These are phyloP conservation scores for Camelina neglecta DNA, from an alignment of 345 rosid genomes.

Conservation along the genomic window DNA sequence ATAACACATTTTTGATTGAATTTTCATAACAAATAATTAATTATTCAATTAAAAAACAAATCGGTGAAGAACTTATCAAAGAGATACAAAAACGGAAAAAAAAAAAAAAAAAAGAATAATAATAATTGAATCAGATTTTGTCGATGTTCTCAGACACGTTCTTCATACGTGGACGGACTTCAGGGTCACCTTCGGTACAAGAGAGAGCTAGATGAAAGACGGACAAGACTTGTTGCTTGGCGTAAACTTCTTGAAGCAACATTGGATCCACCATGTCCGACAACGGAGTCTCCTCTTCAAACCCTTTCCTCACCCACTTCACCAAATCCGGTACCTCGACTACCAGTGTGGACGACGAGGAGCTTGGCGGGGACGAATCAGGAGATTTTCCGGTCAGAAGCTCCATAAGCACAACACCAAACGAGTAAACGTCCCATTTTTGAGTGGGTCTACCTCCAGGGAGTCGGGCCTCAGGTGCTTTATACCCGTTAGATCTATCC, in stretches of 20 bases:
- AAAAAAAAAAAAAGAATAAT: neutral
- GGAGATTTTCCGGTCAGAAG: conserved; percentile 92
- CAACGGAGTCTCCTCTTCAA: conserved; percentile 78
- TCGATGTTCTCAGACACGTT: conserved; percentile 84
- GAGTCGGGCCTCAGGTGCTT: conserved; percentile 84
- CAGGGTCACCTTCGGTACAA: conserved; percentile 88
- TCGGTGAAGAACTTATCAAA: conserved; percentile 20
- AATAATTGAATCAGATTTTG: conserved; percentile 49
- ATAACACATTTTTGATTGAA: too few relatives aligned
- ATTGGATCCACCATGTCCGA: conserved; percentile 91
- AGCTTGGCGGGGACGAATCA: conserved; percentile 70
- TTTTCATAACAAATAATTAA: conserved; percentile 16
- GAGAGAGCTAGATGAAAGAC: conserved; percentile 86
- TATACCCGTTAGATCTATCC: conserved; percentile 65
- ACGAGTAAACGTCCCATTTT: conserved; percentile 89
- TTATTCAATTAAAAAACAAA: conserved; percentile 28
- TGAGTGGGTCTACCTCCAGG: conserved; percentile 68
- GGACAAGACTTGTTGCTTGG: conserved; percentile 86
- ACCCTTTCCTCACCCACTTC: conserved; percentile 93
- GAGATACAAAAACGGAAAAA: neutral
- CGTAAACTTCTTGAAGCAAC: conserved; percentile 91
- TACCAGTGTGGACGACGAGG: conserved; percentile 64
- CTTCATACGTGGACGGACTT: conserved; percentile 92
- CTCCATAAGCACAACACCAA: conserved; percentile 84
- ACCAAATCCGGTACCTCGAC: conserved; percentile 78